Percentiles rank a stretch among this genome's conserved stretches.
Evolutionary conservation across 768 basidiomycete genomes (phyloP).

Genomic region (Boletus sp.): DNA sequence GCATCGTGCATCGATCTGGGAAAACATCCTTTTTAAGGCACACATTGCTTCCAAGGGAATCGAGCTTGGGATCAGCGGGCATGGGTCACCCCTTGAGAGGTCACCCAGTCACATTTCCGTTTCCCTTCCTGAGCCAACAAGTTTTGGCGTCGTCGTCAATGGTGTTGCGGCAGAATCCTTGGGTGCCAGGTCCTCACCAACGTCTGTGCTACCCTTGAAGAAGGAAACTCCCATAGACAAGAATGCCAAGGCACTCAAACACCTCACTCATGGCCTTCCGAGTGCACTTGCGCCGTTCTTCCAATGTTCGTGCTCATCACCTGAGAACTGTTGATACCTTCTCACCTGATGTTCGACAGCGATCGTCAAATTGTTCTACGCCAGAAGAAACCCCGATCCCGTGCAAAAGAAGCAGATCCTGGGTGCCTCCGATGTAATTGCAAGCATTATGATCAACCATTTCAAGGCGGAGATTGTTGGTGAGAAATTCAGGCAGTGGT

Average conservation of each 20-base stretch:
- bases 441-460: constrained; percentile 70
- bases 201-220: constrained; percentile 32
- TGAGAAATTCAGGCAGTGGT: constrained; percentile 35
- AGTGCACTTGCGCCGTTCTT: constrained; percentile 77
- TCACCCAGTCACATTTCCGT: constrained; percentile 43
- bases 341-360: constrained; percentile 42
- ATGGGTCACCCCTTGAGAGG: constrained; percentile 45
- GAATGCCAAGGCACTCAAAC: constrained; percentile 75
- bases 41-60: constrained; percentile 55
- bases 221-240: constrained; percentile 48
- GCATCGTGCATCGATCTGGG: constrained; percentile 82
- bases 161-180: constrained; percentile 27
- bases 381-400: constrained; percentile 70
- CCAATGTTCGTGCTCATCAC: constrained; percentile 56
- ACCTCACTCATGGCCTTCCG: constrained; percentile 76
- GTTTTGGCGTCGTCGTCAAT: constrained; percentile 30
- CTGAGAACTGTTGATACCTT: background rate
- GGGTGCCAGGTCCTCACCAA: constrained; percentile 18
- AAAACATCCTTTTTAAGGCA: constrained; percentile 75
- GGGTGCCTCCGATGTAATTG: constrained; percentile 65
- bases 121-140: constrained; percentile 39
- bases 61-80: constrained; percentile 41
- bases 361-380: constrained; percentile 83
- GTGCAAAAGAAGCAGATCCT: constrained; percentile 75
- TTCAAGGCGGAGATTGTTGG: constrained; percentile 51